A percentile compares a stretch with the other conserved stretches of the same genome.
Conservation (phyloP, 495 filamentous ascomycete genomes). For the Glonium stellatum region DNA sequence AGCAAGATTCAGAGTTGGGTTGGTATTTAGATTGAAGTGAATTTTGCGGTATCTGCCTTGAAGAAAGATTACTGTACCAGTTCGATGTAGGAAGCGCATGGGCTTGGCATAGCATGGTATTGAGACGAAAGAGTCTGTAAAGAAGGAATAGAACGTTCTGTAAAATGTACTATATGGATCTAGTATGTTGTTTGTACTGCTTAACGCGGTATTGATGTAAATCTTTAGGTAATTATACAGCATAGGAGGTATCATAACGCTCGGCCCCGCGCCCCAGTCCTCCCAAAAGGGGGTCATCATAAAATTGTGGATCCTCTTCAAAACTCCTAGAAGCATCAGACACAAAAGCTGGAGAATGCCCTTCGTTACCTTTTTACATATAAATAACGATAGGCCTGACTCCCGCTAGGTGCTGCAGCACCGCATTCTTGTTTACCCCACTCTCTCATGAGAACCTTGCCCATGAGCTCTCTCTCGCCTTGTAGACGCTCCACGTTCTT, state of each 20-base stretch:
- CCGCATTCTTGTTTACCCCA: slow-evolving; percentile 35
- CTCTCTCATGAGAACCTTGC: slow-evolving; percentile 30
- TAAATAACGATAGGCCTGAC: slow-evolving; percentile 32
- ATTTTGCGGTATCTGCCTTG: not conserved
- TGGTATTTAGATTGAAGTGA: not conserved
- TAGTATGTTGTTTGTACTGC: no score
- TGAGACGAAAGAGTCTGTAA: no score
- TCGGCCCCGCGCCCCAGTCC: no score
- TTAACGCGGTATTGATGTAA: no score
- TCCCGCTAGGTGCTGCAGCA: slow-evolving; percentile 14
- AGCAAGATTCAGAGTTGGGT: not conserved
- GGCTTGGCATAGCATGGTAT: no score
- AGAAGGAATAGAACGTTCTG: no score
- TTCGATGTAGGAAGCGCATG: no score
- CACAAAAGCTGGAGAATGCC: not conserved
- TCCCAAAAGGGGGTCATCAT: no score
- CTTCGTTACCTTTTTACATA: slow-evolving; percentile 21
- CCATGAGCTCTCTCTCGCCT: slow-evolving; percentile 29
- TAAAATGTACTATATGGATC: no score
- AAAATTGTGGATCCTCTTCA: not conserved
- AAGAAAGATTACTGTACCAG: no score
- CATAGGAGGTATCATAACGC: no score
- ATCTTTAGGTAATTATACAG: no score
- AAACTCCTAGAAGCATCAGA: not conserved
- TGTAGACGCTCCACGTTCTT: slow-evolving; percentile 20